Percentiles rank a stretch among this genome's conserved stretches.
These are phyloP conservation scores for Pythium phragmitis DNA, from an alignment of 352 stramenopile species.

Conservation along the genomic window DNA sequence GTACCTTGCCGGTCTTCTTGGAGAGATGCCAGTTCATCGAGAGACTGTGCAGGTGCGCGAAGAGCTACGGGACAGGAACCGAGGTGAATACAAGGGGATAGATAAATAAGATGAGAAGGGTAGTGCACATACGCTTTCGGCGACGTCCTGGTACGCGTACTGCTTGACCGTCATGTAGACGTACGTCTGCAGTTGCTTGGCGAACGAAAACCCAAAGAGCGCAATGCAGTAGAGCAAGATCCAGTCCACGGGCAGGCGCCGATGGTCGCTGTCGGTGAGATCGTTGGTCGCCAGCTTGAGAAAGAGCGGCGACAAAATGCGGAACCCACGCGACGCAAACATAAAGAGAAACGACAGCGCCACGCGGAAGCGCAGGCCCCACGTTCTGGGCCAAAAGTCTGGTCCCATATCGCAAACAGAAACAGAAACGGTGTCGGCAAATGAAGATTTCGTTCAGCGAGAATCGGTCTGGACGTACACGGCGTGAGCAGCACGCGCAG, in stretches of 20 bases:
- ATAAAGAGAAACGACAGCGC: conserved; percentile 65
- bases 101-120: no score
- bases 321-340: conserved; percentile 62
- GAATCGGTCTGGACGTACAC: conserved; percentile 35
- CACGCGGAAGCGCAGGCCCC: conserved; percentile 64
- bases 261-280: conserved; percentile 41
- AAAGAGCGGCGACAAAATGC: conserved; percentile 70
- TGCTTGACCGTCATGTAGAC: conserved; percentile 95
- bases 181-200: conserved; percentile 94
- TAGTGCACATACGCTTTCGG: conserved; percentile 56
- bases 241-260: conserved; percentile 37
- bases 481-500: conserved; percentile 69
- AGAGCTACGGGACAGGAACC: conserved; percentile 51
- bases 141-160: conserved; percentile 95
- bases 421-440: background rate
- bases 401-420: background rate
- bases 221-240: conserved; percentile 68
- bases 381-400: conserved; percentile 80
- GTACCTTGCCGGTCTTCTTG: conserved; percentile 97
- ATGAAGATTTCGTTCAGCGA: no score
- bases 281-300: conserved; percentile 65
- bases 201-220: conserved; percentile 69
- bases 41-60: conserved; percentile 93
- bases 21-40: conserved; percentile 96
- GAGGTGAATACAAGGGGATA: background rate